Conservation (phyloP, 441 rosid genomes). For the Dalechampia spathulata region DNA sequence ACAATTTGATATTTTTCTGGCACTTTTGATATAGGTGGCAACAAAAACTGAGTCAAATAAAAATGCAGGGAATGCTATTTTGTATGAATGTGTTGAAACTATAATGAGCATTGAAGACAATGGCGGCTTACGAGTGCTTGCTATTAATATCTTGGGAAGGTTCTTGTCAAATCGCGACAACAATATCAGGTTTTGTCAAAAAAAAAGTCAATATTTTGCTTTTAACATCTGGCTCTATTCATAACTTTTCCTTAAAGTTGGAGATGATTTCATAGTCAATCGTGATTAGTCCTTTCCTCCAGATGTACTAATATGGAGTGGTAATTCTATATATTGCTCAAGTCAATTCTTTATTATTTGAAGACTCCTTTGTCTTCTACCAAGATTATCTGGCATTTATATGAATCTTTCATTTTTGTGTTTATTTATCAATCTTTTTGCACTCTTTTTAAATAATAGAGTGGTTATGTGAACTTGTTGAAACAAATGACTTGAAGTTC, state of each 20-base stretch:
- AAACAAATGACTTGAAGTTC: not conserved
- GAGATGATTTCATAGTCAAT: not conserved
- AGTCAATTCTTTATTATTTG: too few relatives aligned
- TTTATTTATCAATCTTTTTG: too few relatives aligned
- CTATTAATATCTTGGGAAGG: conserved; percentile 96
- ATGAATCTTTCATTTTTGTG: too few relatives aligned
- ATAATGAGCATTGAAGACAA: conserved; percentile 97
- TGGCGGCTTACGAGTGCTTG: conserved; percentile 97
- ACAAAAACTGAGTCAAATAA: conserved; percentile 97
- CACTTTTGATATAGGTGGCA: conserved; percentile 64
- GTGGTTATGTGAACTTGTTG: conserved; percentile 2
- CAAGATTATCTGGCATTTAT: too few relatives aligned
- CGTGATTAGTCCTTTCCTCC: not conserved
- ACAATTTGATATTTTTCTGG: conserved; percentile 10
- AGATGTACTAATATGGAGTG: too few relatives aligned
- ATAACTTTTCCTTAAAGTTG: not conserved
- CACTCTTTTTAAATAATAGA: too few relatives aligned
- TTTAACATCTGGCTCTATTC: not conserved
- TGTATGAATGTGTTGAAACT: conserved; percentile 96
- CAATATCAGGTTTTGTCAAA: conserved; percentile 71
- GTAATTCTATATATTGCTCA: too few relatives aligned
- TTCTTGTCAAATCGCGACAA: conserved; percentile 98
- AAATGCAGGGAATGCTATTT: conserved; percentile 97
- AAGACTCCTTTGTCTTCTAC: too few relatives aligned
- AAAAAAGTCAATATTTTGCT: not conserved